Conservation (phyloP, 2,329 filamentous ascomycete species). For the Diaporthe vaccinii region DNA sequence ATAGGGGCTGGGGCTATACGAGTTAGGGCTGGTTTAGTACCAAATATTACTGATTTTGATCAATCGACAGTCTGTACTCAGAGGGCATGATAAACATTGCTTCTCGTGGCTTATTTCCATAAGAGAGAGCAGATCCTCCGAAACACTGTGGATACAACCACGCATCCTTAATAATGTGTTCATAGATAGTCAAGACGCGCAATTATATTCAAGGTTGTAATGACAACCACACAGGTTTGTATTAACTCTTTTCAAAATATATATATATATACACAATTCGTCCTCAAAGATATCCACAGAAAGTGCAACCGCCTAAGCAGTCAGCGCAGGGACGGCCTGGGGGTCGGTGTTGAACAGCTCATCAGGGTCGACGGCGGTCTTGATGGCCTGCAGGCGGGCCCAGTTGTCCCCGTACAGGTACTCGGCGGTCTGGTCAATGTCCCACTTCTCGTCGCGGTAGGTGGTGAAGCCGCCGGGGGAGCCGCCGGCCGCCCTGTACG, state of each 20-base stretch:
- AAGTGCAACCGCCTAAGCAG: not conserved
- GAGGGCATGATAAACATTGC: too few relatives aligned
- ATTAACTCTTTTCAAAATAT: not conserved
- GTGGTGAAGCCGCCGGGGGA: conserved; percentile 23
- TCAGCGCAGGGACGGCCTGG: conserved; percentile 28
- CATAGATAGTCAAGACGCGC: too few relatives aligned
- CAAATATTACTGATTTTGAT: not conserved
- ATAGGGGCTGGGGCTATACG: not conserved
- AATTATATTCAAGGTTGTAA: not conserved
- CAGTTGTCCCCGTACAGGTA: conserved; percentile 33
- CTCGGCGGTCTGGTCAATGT: conserved; percentile 26
- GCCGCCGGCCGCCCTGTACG: conserved; percentile 21
- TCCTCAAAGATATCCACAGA: not conserved
- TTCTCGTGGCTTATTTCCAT: too few relatives aligned
- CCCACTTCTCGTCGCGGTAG: conserved; percentile 34
- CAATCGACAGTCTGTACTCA: not conserved
- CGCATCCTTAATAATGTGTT: not conserved
- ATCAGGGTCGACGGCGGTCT: conserved; percentile 24
- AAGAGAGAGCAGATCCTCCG: too few relatives aligned
- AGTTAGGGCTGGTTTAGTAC: not conserved
- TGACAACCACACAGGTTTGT: not conserved
- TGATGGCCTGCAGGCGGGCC: conserved; percentile 19
- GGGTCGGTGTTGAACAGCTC: conserved; percentile 37
- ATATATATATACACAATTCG: not conserved
- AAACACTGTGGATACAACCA: not conserved